phyloP scores from a whole-genome alignment of 139 green algal genomes.

The Chlorella vulgaris region DNA sequence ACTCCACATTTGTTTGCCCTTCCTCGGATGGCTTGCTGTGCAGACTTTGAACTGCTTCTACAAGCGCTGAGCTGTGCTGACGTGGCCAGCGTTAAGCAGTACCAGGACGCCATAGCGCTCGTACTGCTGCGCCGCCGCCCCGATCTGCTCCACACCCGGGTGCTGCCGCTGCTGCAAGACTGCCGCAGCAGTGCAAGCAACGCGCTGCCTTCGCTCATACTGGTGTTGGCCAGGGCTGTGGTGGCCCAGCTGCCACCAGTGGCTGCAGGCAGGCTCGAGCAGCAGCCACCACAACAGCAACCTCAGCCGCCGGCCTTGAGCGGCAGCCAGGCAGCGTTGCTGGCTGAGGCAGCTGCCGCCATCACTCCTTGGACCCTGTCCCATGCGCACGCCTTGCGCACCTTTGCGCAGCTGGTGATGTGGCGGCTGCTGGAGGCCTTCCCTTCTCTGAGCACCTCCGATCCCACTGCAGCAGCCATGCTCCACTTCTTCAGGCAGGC shows the following conservation, averaged over 20 bases:
- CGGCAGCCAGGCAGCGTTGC: constrained; percentile 10
- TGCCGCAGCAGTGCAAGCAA: constrained; percentile 50
- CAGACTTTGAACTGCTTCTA: constrained; percentile 40
- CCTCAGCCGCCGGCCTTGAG: background rate
- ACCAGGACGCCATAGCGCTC: constrained; percentile 67
- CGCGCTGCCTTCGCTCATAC: constrained; percentile 53
- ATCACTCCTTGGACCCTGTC: constrained; percentile 70
- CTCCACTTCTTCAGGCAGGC: constrained; percentile 41
- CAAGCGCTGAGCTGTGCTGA: constrained; percentile 42
- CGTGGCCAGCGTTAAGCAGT: constrained; percentile 73
- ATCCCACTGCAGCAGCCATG: constrained; percentile 24
- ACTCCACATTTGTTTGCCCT: background rate
- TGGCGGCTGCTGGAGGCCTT: constrained; percentile 45
- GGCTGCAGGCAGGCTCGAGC: too few species aligned
- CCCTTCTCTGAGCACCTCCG: constrained; percentile 35
- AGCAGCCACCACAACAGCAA: background rate
- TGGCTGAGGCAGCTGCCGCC: constrained; percentile 30
- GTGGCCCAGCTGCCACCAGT: background rate
- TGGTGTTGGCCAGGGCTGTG: constrained; percentile 43
- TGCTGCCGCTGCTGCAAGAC: constrained; percentile 59
- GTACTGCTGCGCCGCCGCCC: constrained; percentile 44
- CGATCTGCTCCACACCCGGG: constrained; percentile 34
- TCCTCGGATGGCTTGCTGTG: background rate
- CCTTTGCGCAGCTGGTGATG: constrained; percentile 52
- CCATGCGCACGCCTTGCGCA: constrained; percentile 70